Percentiles rank a stretch among this genome's conserved stretches.
Evolutionary conservation across 2,329 filamentous ascomycete species (phyloP).

Genomic region (Venturia aucupariae): DNA sequence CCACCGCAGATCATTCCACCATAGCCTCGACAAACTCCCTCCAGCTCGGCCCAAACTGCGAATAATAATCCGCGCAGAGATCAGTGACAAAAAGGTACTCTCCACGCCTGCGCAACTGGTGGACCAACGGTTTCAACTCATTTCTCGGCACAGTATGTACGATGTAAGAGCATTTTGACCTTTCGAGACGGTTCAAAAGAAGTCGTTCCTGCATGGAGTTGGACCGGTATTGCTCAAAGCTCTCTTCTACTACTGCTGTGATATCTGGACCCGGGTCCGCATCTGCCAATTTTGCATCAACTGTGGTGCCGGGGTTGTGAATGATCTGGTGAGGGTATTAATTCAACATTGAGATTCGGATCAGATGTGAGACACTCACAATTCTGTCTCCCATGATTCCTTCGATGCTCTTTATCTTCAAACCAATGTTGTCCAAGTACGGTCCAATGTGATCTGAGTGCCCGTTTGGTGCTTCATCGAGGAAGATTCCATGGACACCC

Average conservation of each 20-base stretch:
- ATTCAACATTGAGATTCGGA: not conserved
- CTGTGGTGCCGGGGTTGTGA: slow-evolving; percentile 7
- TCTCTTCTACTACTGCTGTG: slow-evolving; percentile 5
- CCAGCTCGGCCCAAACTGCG: slow-evolving; percentile 5
- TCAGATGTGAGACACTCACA: not conserved
- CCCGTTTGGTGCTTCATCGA: slow-evolving; percentile 6
- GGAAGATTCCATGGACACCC: slow-evolving; percentile 8
- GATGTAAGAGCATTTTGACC: slow-evolving; percentile 4
- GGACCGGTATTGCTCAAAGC: not conserved
- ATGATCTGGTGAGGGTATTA: not conserved
- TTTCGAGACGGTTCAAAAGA: not conserved
- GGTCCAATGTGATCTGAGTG: not conserved
- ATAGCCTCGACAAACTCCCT: slow-evolving; percentile 8
- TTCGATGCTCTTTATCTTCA: not conserved
- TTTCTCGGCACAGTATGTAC: slow-evolving; percentile 1
- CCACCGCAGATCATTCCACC: slow-evolving; percentile 1
- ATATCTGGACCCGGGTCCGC: slow-evolving; percentile 1
- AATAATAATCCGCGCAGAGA: slow-evolving; percentile 8
- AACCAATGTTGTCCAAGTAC: not conserved
- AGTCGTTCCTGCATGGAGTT: slow-evolving; percentile 1
- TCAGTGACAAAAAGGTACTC: slow-evolving; percentile 12
- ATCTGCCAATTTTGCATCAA: not conserved
- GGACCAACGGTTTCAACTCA: not conserved
- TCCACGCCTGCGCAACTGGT: slow-evolving; percentile 1
- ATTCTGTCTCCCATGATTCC: slow-evolving; percentile 4